Percentiles rank a stretch among this genome's conserved stretches.
phyloP scores from a whole-genome alignment of 768 basidiomycete species.

The Trametes punicea region DNA sequence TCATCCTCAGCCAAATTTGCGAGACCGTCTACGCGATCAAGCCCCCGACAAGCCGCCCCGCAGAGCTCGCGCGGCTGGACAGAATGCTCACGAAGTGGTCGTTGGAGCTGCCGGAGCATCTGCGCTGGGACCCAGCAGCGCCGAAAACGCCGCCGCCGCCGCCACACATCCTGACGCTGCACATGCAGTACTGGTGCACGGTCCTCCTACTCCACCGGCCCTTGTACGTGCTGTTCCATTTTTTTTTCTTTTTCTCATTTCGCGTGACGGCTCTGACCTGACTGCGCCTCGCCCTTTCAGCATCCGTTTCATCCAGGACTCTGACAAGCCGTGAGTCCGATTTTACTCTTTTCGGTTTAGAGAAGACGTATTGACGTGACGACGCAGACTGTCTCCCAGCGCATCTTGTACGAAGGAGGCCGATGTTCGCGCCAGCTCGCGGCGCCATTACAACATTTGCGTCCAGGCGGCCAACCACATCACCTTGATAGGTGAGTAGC shows the following conservation, averaged over 20 bases:
- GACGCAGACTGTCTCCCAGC: conserved; percentile 10
- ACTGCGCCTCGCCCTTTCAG: conserved; percentile 16
- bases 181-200: conserved; percentile 87
- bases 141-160: conserved; percentile 42
- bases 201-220: conserved; percentile 73
- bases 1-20: conserved; percentile 64
- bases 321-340: conserved; percentile 21
- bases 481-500: conserved; percentile 58
- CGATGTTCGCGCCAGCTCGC: conserved; percentile 51
- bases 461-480: conserved; percentile 78
- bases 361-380: neutral
- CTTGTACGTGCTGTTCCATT: conserved; percentile 49
- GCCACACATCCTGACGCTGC: conserved; percentile 69
- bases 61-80: conserved; percentile 57
- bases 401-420: conserved; percentile 40
- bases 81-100: conserved; percentile 71
- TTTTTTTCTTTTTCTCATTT: neutral
- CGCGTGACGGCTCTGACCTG: neutral
- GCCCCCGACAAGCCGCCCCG: conserved; percentile 50
- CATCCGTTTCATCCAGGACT: conserved; percentile 30
- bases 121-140: conserved; percentile 57
- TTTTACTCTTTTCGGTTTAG: neutral
- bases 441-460: conserved; percentile 71
- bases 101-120: conserved; percentile 61
- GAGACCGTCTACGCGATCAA: conserved; percentile 70